These are phyloP conservation scores for Scolecobasidium constrictum DNA, from an alignment of 2,329 filamentous ascomycete genomes.

Conservation along the genomic window DNA sequence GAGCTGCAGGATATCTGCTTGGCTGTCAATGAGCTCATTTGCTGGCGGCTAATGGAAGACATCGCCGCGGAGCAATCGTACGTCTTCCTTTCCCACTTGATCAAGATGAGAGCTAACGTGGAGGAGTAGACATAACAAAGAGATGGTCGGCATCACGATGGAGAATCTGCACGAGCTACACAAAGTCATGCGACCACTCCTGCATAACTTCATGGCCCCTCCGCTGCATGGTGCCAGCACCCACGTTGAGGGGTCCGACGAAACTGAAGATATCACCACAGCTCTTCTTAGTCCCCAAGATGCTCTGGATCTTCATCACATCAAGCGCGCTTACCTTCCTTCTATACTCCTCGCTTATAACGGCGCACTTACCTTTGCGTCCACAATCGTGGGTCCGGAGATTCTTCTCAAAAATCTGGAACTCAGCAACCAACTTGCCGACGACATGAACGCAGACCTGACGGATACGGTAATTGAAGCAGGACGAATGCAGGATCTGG, in stretches of 20 bases:
- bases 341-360: constrained; percentile 79
- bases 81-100: not conserved
- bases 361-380: constrained; percentile 68
- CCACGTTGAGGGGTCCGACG: not conserved
- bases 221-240: constrained; percentile 1
- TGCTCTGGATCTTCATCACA: constrained; percentile 17
- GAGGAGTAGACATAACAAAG: not conserved
- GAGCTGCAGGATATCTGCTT: constrained; percentile 32
- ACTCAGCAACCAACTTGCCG: constrained; percentile 63
- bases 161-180: not conserved
- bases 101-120: not conserved
- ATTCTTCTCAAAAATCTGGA: constrained; percentile 80
- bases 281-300: not conserved
- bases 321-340: constrained; percentile 72
- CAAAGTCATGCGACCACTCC: not conserved
- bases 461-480: constrained; percentile 53
- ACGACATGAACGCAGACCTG: constrained; percentile 47
- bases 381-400: constrained; percentile 62
- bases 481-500: constrained; percentile 62
- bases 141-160: not conserved
- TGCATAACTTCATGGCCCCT: constrained; percentile 3
- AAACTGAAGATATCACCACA: not conserved
- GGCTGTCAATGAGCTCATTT: constrained; percentile 29
- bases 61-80: constrained; percentile 18
- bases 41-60: constrained; percentile 32